Evolutionary conservation across 2,329 filamentous ascomycete genomes (phyloP), one percentile per base, ranked within the genome.

Genomic region (Corinectria fuckeliana): DNA sequence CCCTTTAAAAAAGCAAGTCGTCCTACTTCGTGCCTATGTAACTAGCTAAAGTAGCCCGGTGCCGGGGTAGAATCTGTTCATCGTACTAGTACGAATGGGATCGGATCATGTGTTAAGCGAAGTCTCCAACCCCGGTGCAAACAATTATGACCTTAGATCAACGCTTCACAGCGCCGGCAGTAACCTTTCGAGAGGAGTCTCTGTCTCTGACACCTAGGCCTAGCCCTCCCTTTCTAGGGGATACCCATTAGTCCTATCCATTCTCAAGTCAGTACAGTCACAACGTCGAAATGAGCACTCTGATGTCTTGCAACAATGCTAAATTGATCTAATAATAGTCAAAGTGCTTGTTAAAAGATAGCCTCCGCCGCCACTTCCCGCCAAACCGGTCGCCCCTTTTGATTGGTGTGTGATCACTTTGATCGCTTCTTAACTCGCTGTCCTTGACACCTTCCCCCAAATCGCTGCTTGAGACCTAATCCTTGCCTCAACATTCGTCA

Each of bases 311-410:
- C 20, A 50, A 39, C 14, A 21, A 16, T 26, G 13, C 14, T 36
- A 9, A 45, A 45, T 45, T 45, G 23, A 50, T 44, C 38, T 56
- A 48, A 58, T 14, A n/a, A 9, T 56, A 23, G 18, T 44, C 28
- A 42, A 45, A 57, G 36, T 14, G 64, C 60, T 49, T 51, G 54
- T 50, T 45, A 60, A 69, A 69, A 64, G 55, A 8, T 16, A 69
- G 63, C 73, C 68, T 75, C 73, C 73, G 13, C 73, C 72, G 70
- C 73, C 73, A 73, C 59, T 68, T 63, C 58, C 74, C 69, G 53
- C 73, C 74, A 75, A 75, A 69, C 72, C 70, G 66, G 63, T 75
- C 72, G 60, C 72, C 67, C 70, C 72, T 73, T 75, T 76, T 72
- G 42, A 41, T 56, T 63, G 61, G 34, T 51, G 25, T 48, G n/a